Conservation (phyloP, 495 filamentous ascomycete species). For the Apiosordaria backusii region DNA sequence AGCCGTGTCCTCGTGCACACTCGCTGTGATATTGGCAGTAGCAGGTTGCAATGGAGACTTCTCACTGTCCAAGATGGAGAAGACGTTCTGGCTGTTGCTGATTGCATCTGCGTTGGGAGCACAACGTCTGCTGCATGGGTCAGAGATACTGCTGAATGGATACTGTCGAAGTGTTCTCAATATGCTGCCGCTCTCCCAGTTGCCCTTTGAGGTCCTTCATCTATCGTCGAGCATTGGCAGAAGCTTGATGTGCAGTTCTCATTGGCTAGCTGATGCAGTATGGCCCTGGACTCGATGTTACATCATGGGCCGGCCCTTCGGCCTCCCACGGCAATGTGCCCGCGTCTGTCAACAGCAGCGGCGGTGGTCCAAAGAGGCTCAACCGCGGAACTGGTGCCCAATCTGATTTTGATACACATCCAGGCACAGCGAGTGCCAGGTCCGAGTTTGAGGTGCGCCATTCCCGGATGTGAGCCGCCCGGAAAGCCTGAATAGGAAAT, state of each 20-base stretch:
- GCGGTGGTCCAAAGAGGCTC: slow-evolving; percentile 9
- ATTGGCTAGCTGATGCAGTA: slow-evolving; percentile 3
- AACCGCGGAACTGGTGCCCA: slow-evolving; percentile 17
- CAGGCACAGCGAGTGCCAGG: neutral
- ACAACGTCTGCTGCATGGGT: neutral
- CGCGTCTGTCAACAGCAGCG: neutral
- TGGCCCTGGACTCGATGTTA: slow-evolving; percentile 2
- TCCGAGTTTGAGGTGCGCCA: slow-evolving; percentile 7
- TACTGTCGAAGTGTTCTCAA: neutral
- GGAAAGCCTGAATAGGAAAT: slow-evolving; percentile 19
- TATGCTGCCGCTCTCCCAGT: neutral
- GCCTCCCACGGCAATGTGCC: neutral
- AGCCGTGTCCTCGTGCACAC: slow-evolving; percentile 10
- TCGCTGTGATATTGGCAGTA: neutral
- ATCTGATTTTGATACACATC: neutral
- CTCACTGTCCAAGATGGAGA: neutral
- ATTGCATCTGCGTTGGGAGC: neutral
- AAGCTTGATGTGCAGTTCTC: neutral
- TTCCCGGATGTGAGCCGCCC: slow-evolving; percentile 9
- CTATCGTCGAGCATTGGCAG: neutral
- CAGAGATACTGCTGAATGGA: neutral
- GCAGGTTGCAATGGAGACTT: neutral
- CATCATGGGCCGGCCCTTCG: slow-evolving; percentile 6
- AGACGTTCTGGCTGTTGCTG: neutral
- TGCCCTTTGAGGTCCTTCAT: slow-evolving; percentile 6